A percentile compares a stretch with the other conserved stretches of the same genome.
These are phyloP conservation scores for Miamiensis avidus DNA, from an alignment of 169 alveolate species.

Conservation along the genomic window DNA sequence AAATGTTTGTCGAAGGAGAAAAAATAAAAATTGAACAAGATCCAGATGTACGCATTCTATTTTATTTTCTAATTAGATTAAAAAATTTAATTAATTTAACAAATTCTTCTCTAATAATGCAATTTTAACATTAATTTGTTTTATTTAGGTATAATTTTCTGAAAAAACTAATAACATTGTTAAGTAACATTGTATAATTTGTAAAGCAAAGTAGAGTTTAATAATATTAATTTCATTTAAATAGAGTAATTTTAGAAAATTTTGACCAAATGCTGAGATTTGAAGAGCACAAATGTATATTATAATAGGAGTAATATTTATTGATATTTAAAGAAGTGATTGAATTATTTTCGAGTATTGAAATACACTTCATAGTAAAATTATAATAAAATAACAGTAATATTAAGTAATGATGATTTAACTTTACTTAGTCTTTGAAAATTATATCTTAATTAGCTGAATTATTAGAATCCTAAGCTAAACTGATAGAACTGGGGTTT, in stretches of 20 bases:
- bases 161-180: no score
- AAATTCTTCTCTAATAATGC: no score
- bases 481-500: conserved; percentile 31
- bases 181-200: no score
- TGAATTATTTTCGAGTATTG: neutral
- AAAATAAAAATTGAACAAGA: no score
- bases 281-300: neutral
- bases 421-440: conserved; percentile 9
- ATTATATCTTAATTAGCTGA: conserved; percentile 34
- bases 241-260: neutral
- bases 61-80: no score
- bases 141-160: no score
- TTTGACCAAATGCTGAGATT: conserved; percentile 2
- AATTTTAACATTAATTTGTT: no score
- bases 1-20: neutral
- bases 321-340: neutral
- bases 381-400: no score
- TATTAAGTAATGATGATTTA: no score
- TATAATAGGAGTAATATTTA: conserved; percentile 4
- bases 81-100: no score
- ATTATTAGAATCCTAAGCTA: conserved; percentile 33
- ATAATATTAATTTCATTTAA: neutral
- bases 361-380: neutral
- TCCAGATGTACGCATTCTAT: no score
- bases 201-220: no score